Percentiles rank a stretch among this genome's conserved stretches.
These are phyloP conservation scores for Melanopsichium pennsylvanicum DNA, from an alignment of 1,284 basidiomycete species.

Conservation along the genomic window DNA sequence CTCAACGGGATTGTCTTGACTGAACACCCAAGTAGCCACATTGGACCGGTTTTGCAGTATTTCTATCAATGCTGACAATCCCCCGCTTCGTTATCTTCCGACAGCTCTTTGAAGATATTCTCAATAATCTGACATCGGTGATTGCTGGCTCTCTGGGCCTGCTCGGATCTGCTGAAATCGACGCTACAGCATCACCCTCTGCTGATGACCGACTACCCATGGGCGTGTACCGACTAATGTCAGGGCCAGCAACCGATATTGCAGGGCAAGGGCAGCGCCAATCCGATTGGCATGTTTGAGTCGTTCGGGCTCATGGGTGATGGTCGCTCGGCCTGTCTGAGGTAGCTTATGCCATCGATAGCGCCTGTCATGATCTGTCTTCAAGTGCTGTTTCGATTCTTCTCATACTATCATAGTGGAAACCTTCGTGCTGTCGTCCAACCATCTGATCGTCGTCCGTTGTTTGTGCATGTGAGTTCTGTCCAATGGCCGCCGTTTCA, in stretches of 20 bases:
- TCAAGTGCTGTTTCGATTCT: too few species aligned
- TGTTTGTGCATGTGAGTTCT: too few species aligned
- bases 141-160: constrained; percentile 71
- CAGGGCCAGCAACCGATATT: constrained; percentile 82
- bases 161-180: constrained; percentile 93
- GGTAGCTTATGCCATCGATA: constrained; percentile 83
- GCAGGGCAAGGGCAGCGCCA: constrained; percentile 92
- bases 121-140: constrained; percentile 40
- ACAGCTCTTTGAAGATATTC: constrained; percentile 47
- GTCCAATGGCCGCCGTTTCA: too few species aligned
- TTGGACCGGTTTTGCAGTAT: too few species aligned
- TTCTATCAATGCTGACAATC: too few species aligned
- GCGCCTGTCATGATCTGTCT: constrained; percentile 72
- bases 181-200: constrained; percentile 77
- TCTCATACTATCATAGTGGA: too few species aligned
- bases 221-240: constrained; percentile 93
- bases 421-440: too few species aligned
- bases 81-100: not conserved
- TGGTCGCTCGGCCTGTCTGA: constrained; percentile 84
- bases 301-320: constrained; percentile 92
- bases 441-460: too few species aligned
- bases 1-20: constrained; percentile 80
- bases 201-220: constrained; percentile 65
- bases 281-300: constrained; percentile 94
- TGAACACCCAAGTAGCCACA: constrained; percentile 55